Evolutionary conservation across 257 asterid genomes (phyloP), one percentile per base, ranked within the genome.

Genomic region (Penstemon newberryi): DNA sequence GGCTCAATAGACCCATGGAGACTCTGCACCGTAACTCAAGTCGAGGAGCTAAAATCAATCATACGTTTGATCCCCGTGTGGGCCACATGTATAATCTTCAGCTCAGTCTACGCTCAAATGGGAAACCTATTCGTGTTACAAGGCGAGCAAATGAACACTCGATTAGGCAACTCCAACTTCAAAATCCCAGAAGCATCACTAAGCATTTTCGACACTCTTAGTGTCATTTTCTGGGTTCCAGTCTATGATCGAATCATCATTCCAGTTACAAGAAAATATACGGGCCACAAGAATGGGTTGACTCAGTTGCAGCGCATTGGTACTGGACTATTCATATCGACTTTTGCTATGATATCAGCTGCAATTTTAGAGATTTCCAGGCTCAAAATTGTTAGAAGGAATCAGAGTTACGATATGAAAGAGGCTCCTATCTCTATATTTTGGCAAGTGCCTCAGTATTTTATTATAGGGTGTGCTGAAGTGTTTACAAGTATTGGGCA

Each of bases 371-470:
- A 85, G 67, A 72, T 81, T 2, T 25, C 36, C 39, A 78, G 91
- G 1, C 85, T 85, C 4, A 81, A 73, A 36, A 67, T 60, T 0
- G 82, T 85, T 1, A 65, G 70, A 8, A 72, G 66, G 50, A 58
- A 79, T 46, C 45, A 73, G 41, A 49, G 54, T 49, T 62, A 60
- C 46, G 83, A 85, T 43, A 81, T 75, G 45, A 43, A 10, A 0
- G 0, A 72, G 59, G 66, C 70, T 40, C 87, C 85, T 3, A 77
- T 83, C 66, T 57, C 85, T 1, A 79, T 86, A 6, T 86, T 86
- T 66, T 86, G 92, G 92, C 92, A 86, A 65, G 82, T 83, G 0
- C 91, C 91, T 1, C 86, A 80, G 61, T 85, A 80, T 45, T 80
- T 85, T 9, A 62, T 85, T 38, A 38, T 85, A 10, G 91, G 88